These are phyloP conservation scores for Aspergillus sp. DNA, from an alignment of 2,329 filamentous ascomycete genomes.

Conservation along the genomic window DNA sequence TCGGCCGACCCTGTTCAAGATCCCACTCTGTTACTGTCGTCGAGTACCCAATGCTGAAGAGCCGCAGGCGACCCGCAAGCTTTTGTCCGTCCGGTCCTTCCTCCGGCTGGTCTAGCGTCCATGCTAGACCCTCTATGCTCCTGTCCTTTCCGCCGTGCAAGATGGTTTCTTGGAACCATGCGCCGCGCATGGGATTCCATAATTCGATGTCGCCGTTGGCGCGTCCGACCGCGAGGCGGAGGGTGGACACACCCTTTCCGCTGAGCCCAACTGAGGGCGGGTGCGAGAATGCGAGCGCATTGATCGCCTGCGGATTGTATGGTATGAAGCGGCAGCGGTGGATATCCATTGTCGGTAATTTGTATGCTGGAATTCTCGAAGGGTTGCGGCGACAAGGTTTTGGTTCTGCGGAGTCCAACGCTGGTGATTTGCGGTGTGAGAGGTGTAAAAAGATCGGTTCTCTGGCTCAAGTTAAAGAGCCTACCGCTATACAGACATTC, in stretches of 20 bases:
- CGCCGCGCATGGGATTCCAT: slow-evolving; percentile 83
- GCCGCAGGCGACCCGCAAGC: slow-evolving; percentile 72
- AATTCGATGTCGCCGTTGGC: slow-evolving; percentile 97
- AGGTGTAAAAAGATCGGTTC: slow-evolving; percentile 12
- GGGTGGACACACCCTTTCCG: slow-evolving; percentile 59
- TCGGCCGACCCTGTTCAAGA: slow-evolving; percentile 74
- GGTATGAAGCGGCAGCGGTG: slow-evolving; percentile 96
- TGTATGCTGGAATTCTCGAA: neutral
- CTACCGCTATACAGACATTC: slow-evolving; percentile 29
- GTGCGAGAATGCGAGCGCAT: slow-evolving; percentile 92
- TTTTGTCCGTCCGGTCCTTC: slow-evolving; percentile 59
- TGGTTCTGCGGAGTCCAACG: neutral
- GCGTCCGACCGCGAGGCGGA: slow-evolving; percentile 85
- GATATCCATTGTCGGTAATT: slow-evolving; percentile 73
- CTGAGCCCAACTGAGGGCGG: slow-evolving; percentile 55
- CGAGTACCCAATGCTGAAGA: slow-evolving; percentile 97
- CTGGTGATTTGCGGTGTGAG: slow-evolving; percentile 11
- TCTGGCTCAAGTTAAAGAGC: slow-evolving; percentile 27
- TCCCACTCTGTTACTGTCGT: slow-evolving; percentile 95
- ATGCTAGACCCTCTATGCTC: slow-evolving; percentile 87
- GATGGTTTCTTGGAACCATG: slow-evolving; percentile 88
- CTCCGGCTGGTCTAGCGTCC: slow-evolving; percentile 85
- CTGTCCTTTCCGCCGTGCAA: slow-evolving; percentile 82
- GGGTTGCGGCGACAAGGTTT: neutral
- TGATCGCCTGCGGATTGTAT: slow-evolving; percentile 89